Conservation (phyloP, 345 rosid species). For the Diplotaxis tenuifolia region DNA sequence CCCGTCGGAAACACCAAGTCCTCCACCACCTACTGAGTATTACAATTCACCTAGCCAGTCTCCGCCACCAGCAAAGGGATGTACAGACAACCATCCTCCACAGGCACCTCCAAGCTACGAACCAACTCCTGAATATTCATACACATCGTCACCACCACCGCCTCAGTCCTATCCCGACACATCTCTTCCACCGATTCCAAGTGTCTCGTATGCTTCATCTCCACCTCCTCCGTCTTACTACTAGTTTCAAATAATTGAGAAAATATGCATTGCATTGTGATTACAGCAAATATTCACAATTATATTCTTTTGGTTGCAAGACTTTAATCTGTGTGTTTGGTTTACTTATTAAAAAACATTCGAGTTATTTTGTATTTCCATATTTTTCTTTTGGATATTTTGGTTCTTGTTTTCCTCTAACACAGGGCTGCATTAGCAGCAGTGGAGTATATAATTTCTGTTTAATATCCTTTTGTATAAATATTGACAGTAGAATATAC, state of each 20-base stretch:
- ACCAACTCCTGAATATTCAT: slow-evolving; percentile 38
- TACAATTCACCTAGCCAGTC: slow-evolving; percentile 35
- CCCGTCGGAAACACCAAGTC: slow-evolving; percentile 29
- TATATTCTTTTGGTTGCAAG: slow-evolving; percentile 41
- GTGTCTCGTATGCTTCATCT: slow-evolving; percentile 59
- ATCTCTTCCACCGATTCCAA: slow-evolving; percentile 55
- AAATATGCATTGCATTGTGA: slow-evolving; percentile 21
- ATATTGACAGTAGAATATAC: not conserved
- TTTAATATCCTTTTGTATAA: slow-evolving; percentile 27
- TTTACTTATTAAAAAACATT: slow-evolving; percentile 8
- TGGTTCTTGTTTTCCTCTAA: slow-evolving; percentile 18
- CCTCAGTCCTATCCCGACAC: slow-evolving; percentile 27
- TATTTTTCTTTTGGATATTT: slow-evolving; percentile 27
- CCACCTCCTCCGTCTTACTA: slow-evolving; percentile 57
- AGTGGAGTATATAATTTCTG: slow-evolving; percentile 32
- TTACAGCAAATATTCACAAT: slow-evolving; percentile 28
- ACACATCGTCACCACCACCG: slow-evolving; percentile 41
- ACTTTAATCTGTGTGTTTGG: slow-evolving; percentile 35
- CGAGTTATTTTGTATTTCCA: slow-evolving; percentile 5
- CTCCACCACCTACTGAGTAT: slow-evolving; percentile 31
- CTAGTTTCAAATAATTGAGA: slow-evolving; percentile 35
- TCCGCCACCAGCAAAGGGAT: slow-evolving; percentile 35
- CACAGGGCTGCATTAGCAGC: slow-evolving; percentile 13
- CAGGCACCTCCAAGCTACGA: slow-evolving; percentile 36
- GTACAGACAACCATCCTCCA: slow-evolving; percentile 36